Conservation (phyloP, 495 filamentous ascomycete species). For the Hypoxylon fuscum region DNA sequence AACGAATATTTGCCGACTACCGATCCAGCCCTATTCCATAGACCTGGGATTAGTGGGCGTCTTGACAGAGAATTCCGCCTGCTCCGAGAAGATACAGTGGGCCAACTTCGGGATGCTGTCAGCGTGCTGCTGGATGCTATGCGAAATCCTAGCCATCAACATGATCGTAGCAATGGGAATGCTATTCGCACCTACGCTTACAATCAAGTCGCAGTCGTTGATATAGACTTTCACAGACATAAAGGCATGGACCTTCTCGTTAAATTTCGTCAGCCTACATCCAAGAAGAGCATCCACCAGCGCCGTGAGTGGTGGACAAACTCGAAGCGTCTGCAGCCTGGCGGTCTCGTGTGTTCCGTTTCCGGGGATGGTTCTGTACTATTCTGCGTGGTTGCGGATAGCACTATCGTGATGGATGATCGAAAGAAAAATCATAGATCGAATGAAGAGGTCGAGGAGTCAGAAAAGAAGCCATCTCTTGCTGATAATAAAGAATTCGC, state of each 20-base stretch:
- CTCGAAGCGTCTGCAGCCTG: constrained; percentile 64
- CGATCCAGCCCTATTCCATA: constrained; percentile 61
- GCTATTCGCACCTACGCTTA: constrained; percentile 52
- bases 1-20: constrained; percentile 69
- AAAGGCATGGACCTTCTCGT: constrained; percentile 65
- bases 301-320: constrained; percentile 68
- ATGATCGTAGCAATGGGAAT: constrained; percentile 24
- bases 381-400: constrained; percentile 65
- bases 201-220: constrained; percentile 44
- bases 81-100: constrained; percentile 71
- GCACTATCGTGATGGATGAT: constrained; percentile 32
- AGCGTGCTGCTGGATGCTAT: constrained; percentile 48
- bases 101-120: constrained; percentile 68
- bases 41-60: constrained; percentile 65
- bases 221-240: constrained; percentile 54
- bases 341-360: constrained; percentile 68
- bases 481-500: constrained; percentile 38
- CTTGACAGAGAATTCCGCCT: constrained; percentile 77
- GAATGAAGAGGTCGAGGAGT: constrained; percentile 4
- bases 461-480: constrained; percentile 24
- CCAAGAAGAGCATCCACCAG: constrained; percentile 40
- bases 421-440: neutral
- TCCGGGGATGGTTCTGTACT: constrained; percentile 54
- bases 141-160: constrained; percentile 6
- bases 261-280: constrained; percentile 64